Conservation (phyloP, 2,329 filamentous ascomycete genomes). For the Leptographium lundbergii region DNA sequence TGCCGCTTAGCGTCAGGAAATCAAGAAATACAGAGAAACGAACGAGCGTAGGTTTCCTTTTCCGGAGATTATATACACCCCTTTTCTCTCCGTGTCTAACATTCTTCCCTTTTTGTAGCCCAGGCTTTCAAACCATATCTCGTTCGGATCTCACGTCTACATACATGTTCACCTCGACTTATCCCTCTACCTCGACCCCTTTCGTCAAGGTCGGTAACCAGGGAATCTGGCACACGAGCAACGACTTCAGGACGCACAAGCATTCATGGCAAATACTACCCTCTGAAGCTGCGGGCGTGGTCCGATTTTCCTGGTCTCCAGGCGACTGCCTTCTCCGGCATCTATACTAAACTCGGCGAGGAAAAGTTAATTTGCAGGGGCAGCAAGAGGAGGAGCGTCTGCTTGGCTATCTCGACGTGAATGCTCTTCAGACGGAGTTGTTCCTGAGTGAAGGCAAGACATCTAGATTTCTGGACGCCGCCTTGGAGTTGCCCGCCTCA, state of each 20-base stretch:
- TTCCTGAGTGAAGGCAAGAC: neutral
- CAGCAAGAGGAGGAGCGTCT: neutral
- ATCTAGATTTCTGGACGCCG: neutral
- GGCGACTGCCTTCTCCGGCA: neutral
- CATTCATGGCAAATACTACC: constrained; percentile 1
- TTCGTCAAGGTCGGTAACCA: neutral
- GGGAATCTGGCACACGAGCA: neutral
- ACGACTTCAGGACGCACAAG: constrained; percentile 1
- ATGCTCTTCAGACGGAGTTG: neutral
- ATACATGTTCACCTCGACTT: neutral
- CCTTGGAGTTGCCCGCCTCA: neutral
- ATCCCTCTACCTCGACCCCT: neutral
- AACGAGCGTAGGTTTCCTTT: neutral
- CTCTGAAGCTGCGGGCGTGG: constrained; percentile 22
- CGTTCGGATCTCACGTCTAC: neutral
- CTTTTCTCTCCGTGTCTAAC: neutral
- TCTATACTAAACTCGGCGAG: neutral
- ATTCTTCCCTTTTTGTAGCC: neutral
- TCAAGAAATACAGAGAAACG: neutral
- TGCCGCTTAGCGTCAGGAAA: neutral
- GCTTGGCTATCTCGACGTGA: neutral
- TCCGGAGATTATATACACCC: neutral
- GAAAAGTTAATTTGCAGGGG: neutral
- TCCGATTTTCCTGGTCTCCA: constrained; percentile 21
- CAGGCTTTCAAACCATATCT: neutral